Evolutionary conservation across 441 rosid species (phyloP).

Genomic region (Gossypium trilobum): DNA sequence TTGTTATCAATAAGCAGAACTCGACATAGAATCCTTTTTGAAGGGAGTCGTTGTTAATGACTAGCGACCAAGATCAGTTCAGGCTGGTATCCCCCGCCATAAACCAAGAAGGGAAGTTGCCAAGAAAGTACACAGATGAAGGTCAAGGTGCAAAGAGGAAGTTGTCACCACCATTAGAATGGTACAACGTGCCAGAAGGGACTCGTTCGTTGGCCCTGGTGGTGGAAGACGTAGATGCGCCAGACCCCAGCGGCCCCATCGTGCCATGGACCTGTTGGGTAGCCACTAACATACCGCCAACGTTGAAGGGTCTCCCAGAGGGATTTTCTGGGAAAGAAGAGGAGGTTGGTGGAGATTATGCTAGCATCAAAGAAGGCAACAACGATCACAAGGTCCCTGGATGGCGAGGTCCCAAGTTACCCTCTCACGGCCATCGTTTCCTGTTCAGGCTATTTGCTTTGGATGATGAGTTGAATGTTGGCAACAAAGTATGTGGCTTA

Average conservation of each 20-base stretch:
- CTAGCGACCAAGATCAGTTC: slow-evolving; percentile 30
- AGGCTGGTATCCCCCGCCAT: slow-evolving; percentile 33
- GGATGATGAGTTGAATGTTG: slow-evolving; percentile 40
- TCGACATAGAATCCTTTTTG: no score
- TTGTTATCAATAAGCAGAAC: background rate
- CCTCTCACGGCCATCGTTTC: slow-evolving; percentile 48
- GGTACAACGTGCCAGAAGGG: slow-evolving; percentile 68
- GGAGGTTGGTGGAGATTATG: slow-evolving; percentile 31
- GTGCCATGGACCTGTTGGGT: slow-evolving; percentile 81
- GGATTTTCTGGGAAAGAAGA: slow-evolving; percentile 56
- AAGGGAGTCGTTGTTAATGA: slow-evolving; percentile 8
- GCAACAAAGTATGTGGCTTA: slow-evolving; percentile 37
- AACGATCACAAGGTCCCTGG: slow-evolving; percentile 67
- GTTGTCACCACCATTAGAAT: slow-evolving; percentile 40
- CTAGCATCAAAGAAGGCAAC: slow-evolving; percentile 44
- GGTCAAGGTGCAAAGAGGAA: slow-evolving; percentile 45
- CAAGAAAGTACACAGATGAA: slow-evolving; percentile 40
- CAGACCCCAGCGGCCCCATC: slow-evolving; percentile 57
- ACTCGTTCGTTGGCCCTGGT: slow-evolving; percentile 54
- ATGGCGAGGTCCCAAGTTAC: slow-evolving; percentile 58
- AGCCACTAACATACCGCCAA: slow-evolving; percentile 52
- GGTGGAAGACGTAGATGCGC: slow-evolving; percentile 69
- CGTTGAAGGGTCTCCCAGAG: slow-evolving; percentile 53
- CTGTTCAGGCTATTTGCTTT: slow-evolving; percentile 64
- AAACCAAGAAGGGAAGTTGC: slow-evolving; percentile 33